Percentiles rank a stretch among this genome's conserved stretches.
Conservation (phyloP, 2,329 filamentous ascomycete genomes). For the Beauveria caledonica region DNA sequence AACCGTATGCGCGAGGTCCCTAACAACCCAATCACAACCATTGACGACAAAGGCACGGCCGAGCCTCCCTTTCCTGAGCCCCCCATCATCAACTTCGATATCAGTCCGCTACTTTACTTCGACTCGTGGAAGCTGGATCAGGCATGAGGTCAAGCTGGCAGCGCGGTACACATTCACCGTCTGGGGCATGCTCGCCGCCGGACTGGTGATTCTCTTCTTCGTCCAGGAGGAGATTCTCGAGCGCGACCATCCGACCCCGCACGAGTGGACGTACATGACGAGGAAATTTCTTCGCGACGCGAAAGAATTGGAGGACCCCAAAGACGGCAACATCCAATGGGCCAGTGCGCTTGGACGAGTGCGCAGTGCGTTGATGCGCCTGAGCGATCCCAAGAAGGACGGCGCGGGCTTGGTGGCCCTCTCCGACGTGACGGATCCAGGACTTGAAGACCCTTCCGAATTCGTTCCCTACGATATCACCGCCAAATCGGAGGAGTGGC, state of each 20-base stretch:
- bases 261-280: conserved; percentile 69
- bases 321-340: conserved; percentile 55
- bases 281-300: conserved; percentile 61
- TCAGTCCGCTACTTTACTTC: conserved; percentile 71
- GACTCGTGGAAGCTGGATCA: conserved; percentile 62
- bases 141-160: conserved; percentile 60
- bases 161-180: conserved; percentile 59
- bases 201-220: conserved; percentile 54
- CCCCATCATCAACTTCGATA: conserved; percentile 40
- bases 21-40: conserved; percentile 22
- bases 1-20: conserved; percentile 17
- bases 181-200: conserved; percentile 54
- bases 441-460: conserved; percentile 60
- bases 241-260: conserved; percentile 68
- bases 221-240: conserved; percentile 69
- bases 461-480: conserved; percentile 59
- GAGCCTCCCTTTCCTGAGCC: conserved; percentile 40
- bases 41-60: conserved; percentile 25
- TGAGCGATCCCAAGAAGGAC: conserved; percentile 63
- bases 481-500: conserved; percentile 73
- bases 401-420: conserved; percentile 56
- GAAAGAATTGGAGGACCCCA: conserved; percentile 47
- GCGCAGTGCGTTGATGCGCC: conserved; percentile 49
- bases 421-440: conserved; percentile 51
- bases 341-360: conserved; percentile 54